Conservation (phyloP, 306 rosid genomes). For the Cucurbita maxima region DNA sequence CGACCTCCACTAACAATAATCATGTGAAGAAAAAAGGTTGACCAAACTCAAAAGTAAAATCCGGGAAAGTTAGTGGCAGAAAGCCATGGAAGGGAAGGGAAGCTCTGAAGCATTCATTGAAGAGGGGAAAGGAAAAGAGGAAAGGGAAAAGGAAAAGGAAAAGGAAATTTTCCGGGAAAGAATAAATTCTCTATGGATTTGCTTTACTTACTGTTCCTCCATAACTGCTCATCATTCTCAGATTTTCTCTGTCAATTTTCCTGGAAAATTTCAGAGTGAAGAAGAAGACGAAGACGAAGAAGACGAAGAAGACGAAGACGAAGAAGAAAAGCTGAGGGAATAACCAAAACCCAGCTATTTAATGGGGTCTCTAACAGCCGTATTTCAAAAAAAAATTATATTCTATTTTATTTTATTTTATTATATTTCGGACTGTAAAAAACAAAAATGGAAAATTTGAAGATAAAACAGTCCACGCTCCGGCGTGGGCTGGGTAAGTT, state of each 20-base stretch:
- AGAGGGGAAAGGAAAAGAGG: not conserved
- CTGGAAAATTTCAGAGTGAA: not conserved
- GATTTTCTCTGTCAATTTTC: not conserved
- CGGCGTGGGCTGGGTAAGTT: not conserved
- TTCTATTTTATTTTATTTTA: no score
- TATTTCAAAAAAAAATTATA: slow-evolving; percentile 5
- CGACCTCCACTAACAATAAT: not conserved
- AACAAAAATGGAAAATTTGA: not conserved
- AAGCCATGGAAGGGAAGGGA: not conserved
- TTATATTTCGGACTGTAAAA: not conserved
- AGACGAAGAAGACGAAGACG: not conserved
- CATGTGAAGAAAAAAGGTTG: slow-evolving; percentile 11
- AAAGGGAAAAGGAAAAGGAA: not conserved
- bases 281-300: not conserved
- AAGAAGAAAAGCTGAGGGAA: slow-evolving; percentile 5
- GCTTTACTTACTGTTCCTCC: not conserved
- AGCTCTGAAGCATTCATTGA: not conserved
- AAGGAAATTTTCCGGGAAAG: not conserved
- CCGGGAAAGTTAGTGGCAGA: no score
- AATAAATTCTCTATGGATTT: slow-evolving; percentile 2
- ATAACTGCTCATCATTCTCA: not conserved
- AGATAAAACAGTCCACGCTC: not conserved
- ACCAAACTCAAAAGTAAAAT: slow-evolving; percentile 11
- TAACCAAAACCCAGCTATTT: slow-evolving; percentile 18
- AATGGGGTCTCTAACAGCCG: slow-evolving; percentile 42